phyloP scores from a whole-genome alignment of 2,329 filamentous ascomycete species.

The Aspergillus pseudotamarii region DNA sequence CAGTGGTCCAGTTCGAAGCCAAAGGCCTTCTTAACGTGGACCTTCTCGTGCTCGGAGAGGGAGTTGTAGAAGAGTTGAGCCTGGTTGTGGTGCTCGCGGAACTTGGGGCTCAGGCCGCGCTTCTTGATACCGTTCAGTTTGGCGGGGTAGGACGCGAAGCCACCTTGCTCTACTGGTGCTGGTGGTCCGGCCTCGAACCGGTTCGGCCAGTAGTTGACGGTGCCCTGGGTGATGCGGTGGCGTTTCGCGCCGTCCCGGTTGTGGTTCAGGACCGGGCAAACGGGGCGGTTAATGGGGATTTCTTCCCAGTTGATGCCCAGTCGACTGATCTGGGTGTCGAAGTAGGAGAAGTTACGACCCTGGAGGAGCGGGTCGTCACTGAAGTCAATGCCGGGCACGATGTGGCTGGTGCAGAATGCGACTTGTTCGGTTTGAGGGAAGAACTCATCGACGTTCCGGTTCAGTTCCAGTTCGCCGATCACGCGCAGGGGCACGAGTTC shows the following conservation, averaged over 20 bases:
- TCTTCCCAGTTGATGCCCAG: constrained; percentile 77
- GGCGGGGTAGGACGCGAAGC: constrained; percentile 68
- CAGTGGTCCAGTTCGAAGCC: constrained; percentile 55
- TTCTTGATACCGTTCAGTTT: constrained; percentile 71
- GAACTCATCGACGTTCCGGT: constrained; percentile 78
- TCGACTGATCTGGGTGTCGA: constrained; percentile 61
- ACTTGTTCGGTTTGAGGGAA: constrained; percentile 82
- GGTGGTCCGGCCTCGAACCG: constrained; percentile 66
- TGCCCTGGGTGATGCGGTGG: constrained; percentile 73
- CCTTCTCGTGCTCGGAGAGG: constrained; percentile 37
- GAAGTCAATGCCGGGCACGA: constrained; percentile 77
- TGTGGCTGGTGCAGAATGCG: constrained; percentile 78
- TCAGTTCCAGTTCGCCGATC: constrained; percentile 78
- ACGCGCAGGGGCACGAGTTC: constrained; percentile 74
- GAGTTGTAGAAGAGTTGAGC: constrained; percentile 43
- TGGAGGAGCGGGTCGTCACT: constrained; percentile 75
- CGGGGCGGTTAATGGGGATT: constrained; percentile 73
- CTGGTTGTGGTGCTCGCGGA: constrained; percentile 50
- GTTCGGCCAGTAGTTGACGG: constrained; percentile 80
- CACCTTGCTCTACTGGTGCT: constrained; percentile 63
- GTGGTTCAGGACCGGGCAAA: constrained; percentile 74
- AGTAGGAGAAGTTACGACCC: constrained; percentile 68
- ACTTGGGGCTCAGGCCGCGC: constrained; percentile 47
- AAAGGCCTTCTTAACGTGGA: constrained; percentile 40
- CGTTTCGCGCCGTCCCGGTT: constrained; percentile 74